A percentile compares a stretch with the other conserved stretches of the same genome.
Conservation (phyloP, 116 monocot genomes). For the Zostera marina region DNA sequence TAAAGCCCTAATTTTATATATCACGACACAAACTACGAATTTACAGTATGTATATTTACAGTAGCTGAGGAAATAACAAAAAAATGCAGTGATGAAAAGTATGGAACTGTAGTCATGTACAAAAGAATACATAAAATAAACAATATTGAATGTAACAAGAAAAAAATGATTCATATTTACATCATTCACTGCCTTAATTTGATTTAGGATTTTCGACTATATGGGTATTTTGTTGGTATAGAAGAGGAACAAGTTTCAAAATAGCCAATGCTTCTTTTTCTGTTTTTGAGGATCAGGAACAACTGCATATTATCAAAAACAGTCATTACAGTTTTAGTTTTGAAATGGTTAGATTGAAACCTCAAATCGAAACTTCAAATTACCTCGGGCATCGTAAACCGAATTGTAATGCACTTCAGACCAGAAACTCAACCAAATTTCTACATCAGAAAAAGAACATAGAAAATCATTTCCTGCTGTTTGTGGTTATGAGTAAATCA, state of each 20-base stretch:
- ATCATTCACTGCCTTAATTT: background rate
- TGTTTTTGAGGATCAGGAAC: constrained; percentile 34
- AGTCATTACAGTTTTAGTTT: background rate
- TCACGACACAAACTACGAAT: too few relatives aligned
- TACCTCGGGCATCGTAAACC: constrained; percentile 61
- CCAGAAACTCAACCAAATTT: constrained; percentile 97
- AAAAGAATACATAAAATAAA: background rate
- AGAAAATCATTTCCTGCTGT: too few relatives aligned
- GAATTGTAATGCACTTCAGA: constrained; percentile 99
- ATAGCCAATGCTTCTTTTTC: constrained; percentile 71
- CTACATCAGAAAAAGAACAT: constrained; percentile 20
- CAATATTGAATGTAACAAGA: background rate
- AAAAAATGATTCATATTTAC: constrained; percentile 1
- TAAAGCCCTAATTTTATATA: too few relatives aligned
- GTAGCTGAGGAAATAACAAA: too few relatives aligned
- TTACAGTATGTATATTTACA: too few relatives aligned
- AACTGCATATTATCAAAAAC: constrained; percentile 22
- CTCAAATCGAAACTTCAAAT: background rate
- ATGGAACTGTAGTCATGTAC: too few relatives aligned
- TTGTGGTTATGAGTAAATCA: background rate
- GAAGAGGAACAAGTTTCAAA: constrained; percentile 12
- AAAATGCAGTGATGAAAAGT: too few relatives aligned
- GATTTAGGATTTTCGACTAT: too few relatives aligned
- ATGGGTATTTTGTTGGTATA: background rate
- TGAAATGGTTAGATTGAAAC: background rate